Evolutionary conservation across 257 asterid species (phyloP).

Genomic region (Solanum megistacrolobum): DNA sequence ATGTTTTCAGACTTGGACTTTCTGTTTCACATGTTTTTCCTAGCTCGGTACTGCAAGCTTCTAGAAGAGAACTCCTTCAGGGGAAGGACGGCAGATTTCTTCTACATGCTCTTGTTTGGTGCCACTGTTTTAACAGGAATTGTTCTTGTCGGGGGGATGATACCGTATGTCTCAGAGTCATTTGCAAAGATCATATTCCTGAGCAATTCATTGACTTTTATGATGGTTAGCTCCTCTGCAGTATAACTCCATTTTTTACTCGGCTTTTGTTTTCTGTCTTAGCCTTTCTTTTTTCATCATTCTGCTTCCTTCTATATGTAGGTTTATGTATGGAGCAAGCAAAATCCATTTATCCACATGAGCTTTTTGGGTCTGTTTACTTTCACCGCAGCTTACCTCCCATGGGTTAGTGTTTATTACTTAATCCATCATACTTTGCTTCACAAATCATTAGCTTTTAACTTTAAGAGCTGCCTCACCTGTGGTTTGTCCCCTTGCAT

Average conservation of each 20-base stretch:
- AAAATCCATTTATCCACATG: constrained; percentile 96
- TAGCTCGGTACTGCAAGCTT: constrained; percentile 99
- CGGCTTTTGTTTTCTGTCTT: background rate
- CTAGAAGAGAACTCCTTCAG: constrained; percentile 95
- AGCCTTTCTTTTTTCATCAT: background rate
- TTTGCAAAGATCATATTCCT: constrained; percentile 92
- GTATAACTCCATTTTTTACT: background rate
- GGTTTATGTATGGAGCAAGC: constrained; percentile 99
- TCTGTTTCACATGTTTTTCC: constrained; percentile 98
- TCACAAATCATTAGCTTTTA: background rate
- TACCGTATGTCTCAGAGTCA: constrained; percentile 89
- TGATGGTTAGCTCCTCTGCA: constrained; percentile 69
- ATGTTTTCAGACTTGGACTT: constrained; percentile 80
- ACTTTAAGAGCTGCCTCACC: background rate
- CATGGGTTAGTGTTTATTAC: constrained; percentile 67
- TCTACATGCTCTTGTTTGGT: constrained; percentile 92
- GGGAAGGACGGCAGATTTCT: constrained; percentile 96
- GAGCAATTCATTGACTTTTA: constrained; percentile 97
- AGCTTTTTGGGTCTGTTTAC: constrained; percentile 97
- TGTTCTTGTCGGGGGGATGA: constrained; percentile 93
- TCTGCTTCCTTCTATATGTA: constrained; percentile 9
- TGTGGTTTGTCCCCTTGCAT: background rate
- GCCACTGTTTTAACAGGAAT: constrained; percentile 88
- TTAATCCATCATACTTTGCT: background rate
- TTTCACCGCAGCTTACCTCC: constrained; percentile 97